Evolutionary conservation across 2,329 filamentous ascomycete genomes (phyloP).

Genomic region (Teratosphaeria viscida): DNA sequence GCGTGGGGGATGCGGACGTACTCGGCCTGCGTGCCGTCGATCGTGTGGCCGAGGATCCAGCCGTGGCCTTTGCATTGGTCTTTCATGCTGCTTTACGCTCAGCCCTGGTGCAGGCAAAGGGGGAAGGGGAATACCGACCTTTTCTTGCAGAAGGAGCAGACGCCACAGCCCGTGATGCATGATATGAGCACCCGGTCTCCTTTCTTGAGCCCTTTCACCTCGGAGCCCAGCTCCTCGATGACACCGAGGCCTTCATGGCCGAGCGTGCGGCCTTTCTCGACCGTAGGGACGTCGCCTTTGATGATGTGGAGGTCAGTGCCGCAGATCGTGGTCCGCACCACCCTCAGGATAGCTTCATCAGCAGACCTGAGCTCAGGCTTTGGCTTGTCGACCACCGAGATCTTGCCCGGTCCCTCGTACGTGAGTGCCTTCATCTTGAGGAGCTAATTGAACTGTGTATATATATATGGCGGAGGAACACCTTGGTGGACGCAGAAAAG

Average conservation of each 20-base stretch:
- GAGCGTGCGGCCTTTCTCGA: slow-evolving; percentile 36
- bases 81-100: slow-evolving; percentile 31
- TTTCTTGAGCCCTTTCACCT: slow-evolving; percentile 37
- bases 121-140: background rate
- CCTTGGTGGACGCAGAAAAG: background rate
- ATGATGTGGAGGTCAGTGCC: slow-evolving; percentile 44
- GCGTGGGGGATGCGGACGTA: slow-evolving; percentile 45
- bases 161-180: slow-evolving; percentile 40
- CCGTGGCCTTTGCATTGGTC: slow-evolving; percentile 45
- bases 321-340: slow-evolving; percentile 20
- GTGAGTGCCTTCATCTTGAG: slow-evolving; percentile 15
- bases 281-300: slow-evolving; percentile 43
- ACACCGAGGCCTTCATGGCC: slow-evolving; percentile 46
- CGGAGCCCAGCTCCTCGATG: slow-evolving; percentile 35
- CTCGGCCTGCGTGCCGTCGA: slow-evolving; percentile 48
- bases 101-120: background rate
- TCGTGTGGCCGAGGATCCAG: slow-evolving; percentile 45
- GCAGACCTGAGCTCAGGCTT: slow-evolving; percentile 13
- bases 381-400: slow-evolving; percentile 16
- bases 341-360: slow-evolving; percentile 30
- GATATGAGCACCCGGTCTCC: slow-evolving; percentile 41
- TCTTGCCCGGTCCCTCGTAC: slow-evolving; percentile 16
- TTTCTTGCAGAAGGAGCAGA: slow-evolving; percentile 40
- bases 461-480: background rate
- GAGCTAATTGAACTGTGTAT: background rate